Evolutionary conservation across 2,329 filamentous ascomycete genomes (phyloP).

Genomic region (Apiospora saccharicola): DNA sequence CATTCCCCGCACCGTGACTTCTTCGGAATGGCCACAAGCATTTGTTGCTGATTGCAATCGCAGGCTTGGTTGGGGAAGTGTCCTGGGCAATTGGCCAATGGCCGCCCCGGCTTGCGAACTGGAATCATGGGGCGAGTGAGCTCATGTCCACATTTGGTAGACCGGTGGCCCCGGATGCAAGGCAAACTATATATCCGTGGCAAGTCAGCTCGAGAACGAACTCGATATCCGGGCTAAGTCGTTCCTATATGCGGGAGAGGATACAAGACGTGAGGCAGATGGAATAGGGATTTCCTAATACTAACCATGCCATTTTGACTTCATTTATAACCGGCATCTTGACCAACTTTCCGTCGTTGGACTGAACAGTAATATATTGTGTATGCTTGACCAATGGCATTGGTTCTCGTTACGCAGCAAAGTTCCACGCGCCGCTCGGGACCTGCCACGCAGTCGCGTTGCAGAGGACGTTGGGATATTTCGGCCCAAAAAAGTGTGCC

Average conservation of each 20-base stretch:
- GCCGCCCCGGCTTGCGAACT: conserved; percentile 75
- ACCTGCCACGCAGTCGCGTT: neutral
- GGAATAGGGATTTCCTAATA: conserved; percentile 31
- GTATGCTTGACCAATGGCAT: neutral
- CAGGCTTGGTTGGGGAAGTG: neutral
- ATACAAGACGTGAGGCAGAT: neutral
- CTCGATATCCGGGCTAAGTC: neutral
- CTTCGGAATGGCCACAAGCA: neutral
- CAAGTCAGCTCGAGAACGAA: conserved; percentile 24
- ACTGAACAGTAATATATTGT: neutral
- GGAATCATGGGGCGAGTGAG: conserved; percentile 73
- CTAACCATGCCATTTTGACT: conserved; percentile 78
- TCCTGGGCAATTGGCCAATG: conserved; percentile 70
- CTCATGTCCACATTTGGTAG: conserved; percentile 75
- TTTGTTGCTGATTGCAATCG: too few relatives aligned
- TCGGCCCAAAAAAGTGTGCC: neutral
- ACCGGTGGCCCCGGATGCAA: conserved; percentile 78
- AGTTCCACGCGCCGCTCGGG: neutral
- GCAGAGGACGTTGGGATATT: neutral
- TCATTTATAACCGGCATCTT: conserved; percentile 74
- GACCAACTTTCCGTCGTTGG: conserved; percentile 26
- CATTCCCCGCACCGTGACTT: neutral
- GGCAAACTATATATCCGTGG: conserved; percentile 62
- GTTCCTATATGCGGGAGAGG: neutral
- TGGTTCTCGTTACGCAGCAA: neutral